Base-by-base conservation (phyloP, 2,329 filamentous ascomycete species). In the Teratosphaeria viscida region DNA sequence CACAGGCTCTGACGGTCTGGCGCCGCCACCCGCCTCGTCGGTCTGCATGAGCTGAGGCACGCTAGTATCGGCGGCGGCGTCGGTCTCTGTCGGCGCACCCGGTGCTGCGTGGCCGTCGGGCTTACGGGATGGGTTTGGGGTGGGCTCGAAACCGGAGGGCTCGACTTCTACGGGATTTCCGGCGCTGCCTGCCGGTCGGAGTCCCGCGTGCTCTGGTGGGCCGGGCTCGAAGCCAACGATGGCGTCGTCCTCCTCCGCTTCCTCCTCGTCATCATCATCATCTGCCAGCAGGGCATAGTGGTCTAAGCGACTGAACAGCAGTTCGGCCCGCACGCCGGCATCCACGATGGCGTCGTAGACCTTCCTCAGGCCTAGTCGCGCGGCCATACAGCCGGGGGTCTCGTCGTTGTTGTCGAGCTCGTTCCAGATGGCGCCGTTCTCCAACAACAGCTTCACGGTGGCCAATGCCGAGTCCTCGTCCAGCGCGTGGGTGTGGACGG, bases 351-450 rank as follows among this genome's bases (percentile, higher is more conserved):
- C 74, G 49, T 87, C 83, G 71, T 99, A 97, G 39, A 96, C 76
- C 56, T 84, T 81, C 58, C 75, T 80, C 67, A 89, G 78, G 0
- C 88, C 87, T 27, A 96, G 65, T 54, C 83, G 72, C 32, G 81
- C 79, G 8, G 94, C 94, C 52, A 96, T 78, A 72, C 92, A 97
- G 7, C 91, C 94, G 0, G 94, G 91, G 2, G 94, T 97, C 79
- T 97, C 92, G 67, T 90, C 83, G 66, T 89, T 87, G 65, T 79
- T 76, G 73, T 97, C 90, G 59, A 97, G 79, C 72, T 96, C 92
- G 76, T 99, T 99, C 94, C 94, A 99, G 66, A 97, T 96, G 11
- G 90, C 94, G 35, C 94, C 94, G 66, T 88, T 87, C 69, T 92
- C 82, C 61, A 97, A 85, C 7, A 97, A 80, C 69, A 94, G 83